Percentiles rank a stretch among this genome's conserved stretches.
These are phyloP conservation scores for Talaromyces atroroseus DNA, from an alignment of 2,329 filamentous ascomycete species.

Conservation along the genomic window DNA sequence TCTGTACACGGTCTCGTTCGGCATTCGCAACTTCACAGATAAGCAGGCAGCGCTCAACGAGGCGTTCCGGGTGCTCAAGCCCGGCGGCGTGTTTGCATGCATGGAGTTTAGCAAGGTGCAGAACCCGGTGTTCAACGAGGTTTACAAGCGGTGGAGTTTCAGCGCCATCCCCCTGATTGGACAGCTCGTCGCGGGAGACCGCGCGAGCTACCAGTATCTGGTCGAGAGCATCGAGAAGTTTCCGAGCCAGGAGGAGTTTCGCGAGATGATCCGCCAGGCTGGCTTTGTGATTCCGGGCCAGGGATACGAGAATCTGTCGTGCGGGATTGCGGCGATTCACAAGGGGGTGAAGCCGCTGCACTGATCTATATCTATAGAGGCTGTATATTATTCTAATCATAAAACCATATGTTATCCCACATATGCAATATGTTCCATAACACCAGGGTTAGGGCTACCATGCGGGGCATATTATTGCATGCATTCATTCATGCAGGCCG, in stretches of 20 bases:
- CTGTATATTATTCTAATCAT: background rate
- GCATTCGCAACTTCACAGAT: slow-evolving; percentile 94
- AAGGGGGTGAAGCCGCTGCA: slow-evolving; percentile 77
- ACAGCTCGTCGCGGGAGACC: slow-evolving; percentile 86
- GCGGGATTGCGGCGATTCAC: slow-evolving; percentile 91
- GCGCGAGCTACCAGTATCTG: slow-evolving; percentile 95
- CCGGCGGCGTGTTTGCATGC: slow-evolving; percentile 92
- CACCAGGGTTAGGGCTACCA: too few species aligned
- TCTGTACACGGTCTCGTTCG: slow-evolving; percentile 95
- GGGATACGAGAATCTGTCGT: slow-evolving; percentile 85
- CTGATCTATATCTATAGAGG: background rate
- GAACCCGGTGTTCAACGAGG: slow-evolving; percentile 69
- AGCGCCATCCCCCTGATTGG: slow-evolving; percentile 90
- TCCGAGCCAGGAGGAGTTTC: slow-evolving; percentile 78
- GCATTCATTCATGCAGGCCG: too few species aligned
- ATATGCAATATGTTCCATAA: too few species aligned
- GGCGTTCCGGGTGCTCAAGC: slow-evolving; percentile 82
- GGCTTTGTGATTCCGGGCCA: slow-evolving; percentile 79
- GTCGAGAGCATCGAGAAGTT: slow-evolving; percentile 97
- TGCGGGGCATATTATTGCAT: too few species aligned
- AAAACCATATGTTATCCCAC: too few species aligned
- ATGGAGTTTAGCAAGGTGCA: slow-evolving; percentile 89
- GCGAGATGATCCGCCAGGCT: slow-evolving; percentile 54
- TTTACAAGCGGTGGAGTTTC: slow-evolving; percentile 97
- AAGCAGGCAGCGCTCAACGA: slow-evolving; percentile 77